These are phyloP conservation scores for Artomyces pyxidatus DNA, from an alignment of 768 basidiomycete species.

Conservation along the genomic window DNA sequence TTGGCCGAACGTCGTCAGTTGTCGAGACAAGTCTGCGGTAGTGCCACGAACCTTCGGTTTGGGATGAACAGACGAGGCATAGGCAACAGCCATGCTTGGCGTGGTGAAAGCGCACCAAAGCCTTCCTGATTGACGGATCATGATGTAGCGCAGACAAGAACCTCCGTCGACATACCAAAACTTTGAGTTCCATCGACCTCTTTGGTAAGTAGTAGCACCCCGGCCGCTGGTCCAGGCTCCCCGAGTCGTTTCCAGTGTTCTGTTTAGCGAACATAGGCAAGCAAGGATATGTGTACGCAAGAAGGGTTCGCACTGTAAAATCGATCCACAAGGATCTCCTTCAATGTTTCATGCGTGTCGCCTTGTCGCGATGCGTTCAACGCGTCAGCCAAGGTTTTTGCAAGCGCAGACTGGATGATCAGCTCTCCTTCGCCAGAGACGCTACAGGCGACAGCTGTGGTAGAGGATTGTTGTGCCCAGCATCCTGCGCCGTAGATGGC, in stretches of 20 bases:
- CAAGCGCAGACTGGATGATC: conserved; percentile 51
- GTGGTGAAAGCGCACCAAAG: conserved; percentile 85
- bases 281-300: neutral
- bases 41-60: conserved; percentile 45
- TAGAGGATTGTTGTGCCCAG: conserved; percentile 44
- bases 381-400: conserved; percentile 44
- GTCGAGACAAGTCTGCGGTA: no score
- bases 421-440: conserved; percentile 68
- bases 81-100: conserved; percentile 73
- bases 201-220: conserved; percentile 55
- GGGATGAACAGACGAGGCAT: conserved; percentile 44
- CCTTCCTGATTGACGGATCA: conserved; percentile 34
- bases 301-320: conserved; percentile 53
- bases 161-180: neutral
- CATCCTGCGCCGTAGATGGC: conserved; percentile 69
- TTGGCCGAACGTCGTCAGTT: neutral
- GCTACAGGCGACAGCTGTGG: conserved; percentile 53
- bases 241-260: conserved; percentile 31
- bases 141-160: neutral
- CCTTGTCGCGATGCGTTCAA: conserved; percentile 25
- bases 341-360: conserved; percentile 52
- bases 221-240: conserved; percentile 44
- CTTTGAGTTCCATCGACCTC: conserved; percentile 24
- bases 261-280: conserved; percentile 13
- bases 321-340: conserved; percentile 33